Evolutionary conservation across 2,329 filamentous ascomycete species (phyloP), one percentile per base, ranked within the genome.

Genomic region (Cordyceps tenuipes): DNA sequence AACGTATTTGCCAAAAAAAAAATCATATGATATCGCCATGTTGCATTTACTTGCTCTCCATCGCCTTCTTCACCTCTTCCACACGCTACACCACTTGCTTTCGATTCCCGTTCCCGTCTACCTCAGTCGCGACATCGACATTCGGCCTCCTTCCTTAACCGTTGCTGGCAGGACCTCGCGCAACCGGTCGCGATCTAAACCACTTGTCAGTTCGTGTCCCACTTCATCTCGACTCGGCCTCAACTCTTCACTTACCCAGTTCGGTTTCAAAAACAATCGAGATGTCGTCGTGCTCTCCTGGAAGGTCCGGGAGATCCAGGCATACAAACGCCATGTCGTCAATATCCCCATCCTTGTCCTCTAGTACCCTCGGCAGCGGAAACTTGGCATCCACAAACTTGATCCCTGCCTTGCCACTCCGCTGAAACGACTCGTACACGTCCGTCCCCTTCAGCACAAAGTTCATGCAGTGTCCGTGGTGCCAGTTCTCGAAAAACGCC

Each of bases 211-310:
- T 60, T 41, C 39, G 13, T 43, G 13, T 43, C 41, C 21, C 26
- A 48, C 17, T 21, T 48, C 41, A 12, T 51, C 21, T 9, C 15
- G 41, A 4, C 34, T n/a, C n/a, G n/a, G 4, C 7, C 12, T 46
- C 19, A 3, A 47, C 44, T 48, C 9, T 13, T 41, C 12, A 56
- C 87, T 77, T 74, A 91, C 89, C 88, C 68, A 81, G 77, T 70
- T 90, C 88, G 50, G 80, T 86, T 64, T 96, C 91, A 77, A 97
- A 97, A 62, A 87, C 74, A 68, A 97, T 86, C 12, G 87, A 83
- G 65, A 97, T 90, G 75, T 97, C 92, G 71, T 96, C 92, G 73
- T 96, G 91, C 75, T 96, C 92, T 55, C 90, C 90, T 1, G 91
- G 90, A 72, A 95, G 89, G 67, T 96, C 91, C 19, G 91, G 87